phyloP scores from a whole-genome alignment of 1,284 basidiomycete genomes.

The Meripilus lineatus region DNA sequence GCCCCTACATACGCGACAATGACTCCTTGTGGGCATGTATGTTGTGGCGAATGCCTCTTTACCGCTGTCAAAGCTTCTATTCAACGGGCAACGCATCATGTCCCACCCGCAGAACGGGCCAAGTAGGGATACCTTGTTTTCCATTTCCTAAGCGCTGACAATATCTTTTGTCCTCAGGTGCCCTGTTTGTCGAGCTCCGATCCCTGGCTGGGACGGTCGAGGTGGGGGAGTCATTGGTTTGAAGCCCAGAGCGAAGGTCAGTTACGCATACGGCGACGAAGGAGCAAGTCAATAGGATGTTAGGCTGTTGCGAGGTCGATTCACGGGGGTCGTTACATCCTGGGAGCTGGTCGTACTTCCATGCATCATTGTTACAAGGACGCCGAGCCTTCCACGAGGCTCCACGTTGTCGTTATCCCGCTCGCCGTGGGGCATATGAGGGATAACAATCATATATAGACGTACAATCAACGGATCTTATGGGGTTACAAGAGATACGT shows the following conservation, averaged over 20 bases:
- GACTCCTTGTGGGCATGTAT: slow-evolving; percentile 74
- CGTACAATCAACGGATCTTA: too few species aligned
- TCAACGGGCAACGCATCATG: slow-evolving; percentile 41
- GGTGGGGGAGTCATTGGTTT: slow-evolving; percentile 38
- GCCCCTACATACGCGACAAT: slow-evolving; percentile 69
- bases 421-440: too few species aligned
- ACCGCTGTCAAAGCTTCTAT: slow-evolving; percentile 63
- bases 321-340: too few species aligned
- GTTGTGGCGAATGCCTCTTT: slow-evolving; percentile 73
- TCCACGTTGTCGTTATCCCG: too few species aligned
- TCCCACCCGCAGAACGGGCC: slow-evolving; percentile 26
- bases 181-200: slow-evolving; percentile 35
- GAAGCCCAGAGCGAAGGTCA: slow-evolving; percentile 24
- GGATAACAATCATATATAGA: too few species aligned
- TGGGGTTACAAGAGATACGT: too few species aligned
- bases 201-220: slow-evolving; percentile 37
- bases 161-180: slow-evolving; percentile 22
- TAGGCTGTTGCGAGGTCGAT: too few species aligned
- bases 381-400: too few species aligned
- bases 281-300: too few species aligned
- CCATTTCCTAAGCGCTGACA: not conserved
- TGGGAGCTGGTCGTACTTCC: too few species aligned
- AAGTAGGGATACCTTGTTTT: slow-evolving; percentile 16
- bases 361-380: too few species aligned
- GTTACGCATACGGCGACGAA: too few species aligned